Evolutionary conservation across 305 asterid genomes (phyloP), one percentile per base, ranked within the genome.

Genomic region (Rubia balearica): DNA sequence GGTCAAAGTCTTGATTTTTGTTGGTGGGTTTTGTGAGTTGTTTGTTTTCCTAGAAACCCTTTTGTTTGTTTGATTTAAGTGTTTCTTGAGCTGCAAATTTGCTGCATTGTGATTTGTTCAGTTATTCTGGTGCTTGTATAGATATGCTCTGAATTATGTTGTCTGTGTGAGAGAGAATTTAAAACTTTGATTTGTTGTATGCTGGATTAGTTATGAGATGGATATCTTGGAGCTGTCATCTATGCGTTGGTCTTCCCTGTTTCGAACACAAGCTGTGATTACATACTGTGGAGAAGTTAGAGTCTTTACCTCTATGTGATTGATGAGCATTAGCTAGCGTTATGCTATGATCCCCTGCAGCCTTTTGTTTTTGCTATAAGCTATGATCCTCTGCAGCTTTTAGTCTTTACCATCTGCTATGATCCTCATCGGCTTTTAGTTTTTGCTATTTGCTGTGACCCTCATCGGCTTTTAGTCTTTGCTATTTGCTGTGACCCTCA

Each of bases 11-110:
- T 30, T 27, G 12, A 27, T 48, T 48, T 48, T 67, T 46, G 51
- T 46, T 67, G 43, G 43, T 68, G 71, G 59, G 30, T 49, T 51
- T 36, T 51, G 48, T 30, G 36, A 45, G 49, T 68, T 51, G 63
- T 51, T 51, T 33, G 61, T 33, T 68, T 30, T 33, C n/a, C 12
- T 17, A 30, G 12, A 30, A 30, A 30, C 33, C 33, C 33, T 30
- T 30, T 30, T 30, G 33, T 40, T 63, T 64, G 27, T 64, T 21
- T 38, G 10, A n/a, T 14, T 17, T 8, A 16, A 13, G 67, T 62
- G 19, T 16, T 62, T n/a, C 11, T 62, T 62, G 19, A 62, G 46
- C 67, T 36, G 10, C 19, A 36, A 30, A 13, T 5, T 38, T 62
- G 45, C 3, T 62, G 67, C 43, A 62, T 36, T 36, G 19, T 64